Evolutionary conservation across 805 yeast genomes (phyloP), one percentile per base, ranked within the genome.

Genomic region (Isabelozyma rhagii): DNA sequence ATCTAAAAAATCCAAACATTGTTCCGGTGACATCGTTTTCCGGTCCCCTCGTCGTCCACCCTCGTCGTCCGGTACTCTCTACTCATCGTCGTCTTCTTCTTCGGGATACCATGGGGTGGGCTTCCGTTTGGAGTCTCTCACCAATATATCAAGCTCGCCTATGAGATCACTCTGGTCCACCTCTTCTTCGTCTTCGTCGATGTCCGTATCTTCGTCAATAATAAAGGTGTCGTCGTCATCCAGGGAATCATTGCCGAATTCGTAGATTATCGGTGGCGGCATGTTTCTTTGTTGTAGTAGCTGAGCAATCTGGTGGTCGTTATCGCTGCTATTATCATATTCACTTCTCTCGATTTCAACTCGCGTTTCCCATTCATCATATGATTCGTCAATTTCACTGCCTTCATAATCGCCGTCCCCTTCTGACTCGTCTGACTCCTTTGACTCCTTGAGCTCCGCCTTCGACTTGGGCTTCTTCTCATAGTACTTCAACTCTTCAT

Each of bases 401-500:
- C 14, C 36, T 8, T 21, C 21, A 17, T 43, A 43, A 28, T 43
- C 45, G 8, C 15, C 15, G 27, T 43, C 45, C 9, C 3, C 18
- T 43, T 43, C 44, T 11, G 17, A 13, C 11, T 21, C 31, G 13
- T 14, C 27, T 25, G 15, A 27, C 13, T 45, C 36, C 34, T 21
- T 15, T 31, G 36, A 9, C 36, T 31, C 36, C 36, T 40, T 10
- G 27, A 45, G 25, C 38, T 43, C 45, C 39, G 4, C 38, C 40
- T 7, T 31, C 21, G 39, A 8, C 21, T 39, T 17, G 8, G 41
- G 41, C 13, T 45, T 47, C 42, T 47, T 51, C 18, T 43, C 25
- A 38, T 53, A 59, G n/a, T 51, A 55, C n/a, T 53, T 54, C 8
- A 64, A 59, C 36, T 67, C 71, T 44, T 64, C 67, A 51, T 66